phyloP scores from a whole-genome alignment of 805 yeast genomes.

The Schwanniomyces pseudopolymorphus region DNA sequence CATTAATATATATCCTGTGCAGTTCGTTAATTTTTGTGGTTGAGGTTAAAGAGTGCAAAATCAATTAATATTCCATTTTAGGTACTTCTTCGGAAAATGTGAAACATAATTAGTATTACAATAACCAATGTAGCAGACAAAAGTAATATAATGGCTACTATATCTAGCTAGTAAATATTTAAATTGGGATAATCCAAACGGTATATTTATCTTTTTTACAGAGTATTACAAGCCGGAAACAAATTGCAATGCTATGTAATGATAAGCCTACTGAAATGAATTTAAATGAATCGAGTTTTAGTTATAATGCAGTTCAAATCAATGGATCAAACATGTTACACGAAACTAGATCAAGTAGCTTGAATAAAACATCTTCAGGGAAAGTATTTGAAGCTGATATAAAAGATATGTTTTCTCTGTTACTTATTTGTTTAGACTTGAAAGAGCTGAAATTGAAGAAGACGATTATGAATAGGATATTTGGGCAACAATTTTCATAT shows the following conservation, averaged over 20 bases:
- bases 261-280: neutral
- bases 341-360: constrained; percentile 43
- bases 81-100: neutral
- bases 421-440: constrained; percentile 40
- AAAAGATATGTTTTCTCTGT: constrained; percentile 56
- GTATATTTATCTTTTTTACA: too few species aligned
- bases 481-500: constrained; percentile 38
- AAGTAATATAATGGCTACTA: too few species aligned
- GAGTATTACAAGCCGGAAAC: neutral
- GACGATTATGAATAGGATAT: neutral
- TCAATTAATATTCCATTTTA: neutral
- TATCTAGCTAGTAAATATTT: neutral
- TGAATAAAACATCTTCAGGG: constrained; percentile 54
- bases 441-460: constrained; percentile 12
- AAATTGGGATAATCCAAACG: neutral
- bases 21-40: neutral
- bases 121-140: neutral
- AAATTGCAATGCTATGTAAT: neutral
- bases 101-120: neutral
- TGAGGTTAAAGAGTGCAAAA: neutral
- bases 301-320: neutral
- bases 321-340: constrained; percentile 25
- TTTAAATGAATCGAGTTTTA: neutral
- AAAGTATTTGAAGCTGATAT: constrained; percentile 54
- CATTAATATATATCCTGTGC: neutral